Evolutionary conservation across 257 asterid genomes (phyloP).

Genomic region (Scutellaria barbata): DNA sequence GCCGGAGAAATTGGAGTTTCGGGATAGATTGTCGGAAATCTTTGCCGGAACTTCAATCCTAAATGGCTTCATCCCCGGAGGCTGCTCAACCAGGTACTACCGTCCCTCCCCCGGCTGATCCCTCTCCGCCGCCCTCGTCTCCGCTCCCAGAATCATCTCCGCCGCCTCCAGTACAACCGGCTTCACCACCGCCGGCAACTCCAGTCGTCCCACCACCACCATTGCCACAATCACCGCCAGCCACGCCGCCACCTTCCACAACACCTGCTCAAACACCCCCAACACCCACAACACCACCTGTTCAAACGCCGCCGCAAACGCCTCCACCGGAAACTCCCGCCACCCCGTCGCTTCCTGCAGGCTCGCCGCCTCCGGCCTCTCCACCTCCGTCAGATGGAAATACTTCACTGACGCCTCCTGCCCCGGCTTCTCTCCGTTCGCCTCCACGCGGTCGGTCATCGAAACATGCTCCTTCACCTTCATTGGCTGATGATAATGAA

Average conservation of each 20-base stretch:
- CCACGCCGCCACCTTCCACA: not conserved
- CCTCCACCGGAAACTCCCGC: not conserved
- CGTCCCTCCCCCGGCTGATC: not conserved
- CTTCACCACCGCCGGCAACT: conserved; percentile 5
- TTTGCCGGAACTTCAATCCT: not conserved
- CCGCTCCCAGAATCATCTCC: not conserved
- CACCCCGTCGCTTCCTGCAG: not conserved
- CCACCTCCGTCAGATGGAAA: not conserved
- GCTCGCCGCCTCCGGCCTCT: not conserved
- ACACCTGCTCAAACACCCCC: not conserved
- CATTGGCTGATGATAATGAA: conserved; percentile 15
- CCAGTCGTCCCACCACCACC: conserved; percentile 24
- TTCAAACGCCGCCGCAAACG: not conserved
- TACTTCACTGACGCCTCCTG: not conserved
- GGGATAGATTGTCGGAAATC: conserved; percentile 6
- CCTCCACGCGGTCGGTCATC: not conserved
- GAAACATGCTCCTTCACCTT: not conserved
- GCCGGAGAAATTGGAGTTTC: conserved; percentile 36
- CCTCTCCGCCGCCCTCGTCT: not conserved
- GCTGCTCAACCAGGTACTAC: not conserved
- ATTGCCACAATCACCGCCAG: conserved; percentile 8
- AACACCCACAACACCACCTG: conserved; percentile 14
- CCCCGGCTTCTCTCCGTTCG: not conserved
- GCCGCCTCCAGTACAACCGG: not conserved
- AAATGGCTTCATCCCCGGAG: conserved; percentile 38